phyloP scores from a whole-genome alignment of 208 protist species.

The Leishmania major region DNA sequence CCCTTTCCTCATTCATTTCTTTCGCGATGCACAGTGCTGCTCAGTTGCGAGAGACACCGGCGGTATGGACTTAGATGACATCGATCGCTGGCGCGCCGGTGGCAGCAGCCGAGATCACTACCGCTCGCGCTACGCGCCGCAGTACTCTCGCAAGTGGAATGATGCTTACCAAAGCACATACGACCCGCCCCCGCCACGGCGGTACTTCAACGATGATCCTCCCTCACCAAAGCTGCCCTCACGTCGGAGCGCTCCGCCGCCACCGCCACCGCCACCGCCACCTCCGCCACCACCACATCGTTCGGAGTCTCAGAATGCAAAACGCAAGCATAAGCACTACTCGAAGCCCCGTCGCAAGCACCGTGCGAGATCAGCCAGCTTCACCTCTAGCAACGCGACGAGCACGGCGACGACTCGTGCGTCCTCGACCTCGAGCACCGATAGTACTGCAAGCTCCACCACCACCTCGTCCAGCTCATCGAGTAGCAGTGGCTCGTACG shows the following conservation, averaged over 20 bases:
- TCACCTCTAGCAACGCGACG: background rate
- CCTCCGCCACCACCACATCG: conserved; percentile 7
- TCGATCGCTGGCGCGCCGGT: conserved; percentile 18
- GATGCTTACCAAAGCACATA: conserved; percentile 12
- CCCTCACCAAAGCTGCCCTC: background rate
- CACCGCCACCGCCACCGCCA: conserved; percentile 19
- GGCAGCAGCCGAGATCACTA: conserved; percentile 13
- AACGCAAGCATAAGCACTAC: background rate
- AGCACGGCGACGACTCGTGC: background rate
- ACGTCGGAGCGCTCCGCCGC: conserved; percentile 6
- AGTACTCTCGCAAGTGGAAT: conserved; percentile 4
- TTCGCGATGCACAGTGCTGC: background rate
- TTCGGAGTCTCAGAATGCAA: background rate
- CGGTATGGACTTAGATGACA: conserved; percentile 25
- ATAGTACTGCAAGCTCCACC: conserved; percentile 1
- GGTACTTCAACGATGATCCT: conserved; percentile 19
- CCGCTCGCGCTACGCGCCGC: background rate
- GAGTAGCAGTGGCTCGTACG: conserved; percentile 7
- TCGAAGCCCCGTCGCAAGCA: background rate
- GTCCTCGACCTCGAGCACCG: conserved; percentile 7
- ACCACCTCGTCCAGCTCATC: conserved; percentile 14
- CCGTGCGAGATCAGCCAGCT: background rate
- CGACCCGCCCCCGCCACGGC: background rate
- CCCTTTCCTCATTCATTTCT: too few species aligned
- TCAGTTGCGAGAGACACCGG: background rate